phyloP scores from a whole-genome alignment of 73 alveolate genomes.

The Paramecium caudatum region DNA sequence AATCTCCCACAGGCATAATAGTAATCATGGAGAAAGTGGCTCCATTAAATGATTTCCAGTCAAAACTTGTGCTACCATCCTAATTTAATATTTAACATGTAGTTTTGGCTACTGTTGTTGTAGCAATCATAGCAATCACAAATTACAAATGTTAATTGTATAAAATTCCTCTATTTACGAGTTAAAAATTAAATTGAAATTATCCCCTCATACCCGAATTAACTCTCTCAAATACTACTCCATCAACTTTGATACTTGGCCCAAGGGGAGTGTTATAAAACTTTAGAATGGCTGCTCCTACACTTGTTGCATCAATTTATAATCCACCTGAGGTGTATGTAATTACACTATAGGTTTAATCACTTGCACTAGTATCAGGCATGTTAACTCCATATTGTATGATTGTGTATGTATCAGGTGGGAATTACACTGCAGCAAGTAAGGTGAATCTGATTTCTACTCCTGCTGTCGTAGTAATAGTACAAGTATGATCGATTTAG shows the following conservation, averaged over 20 bases:
- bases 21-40: neutral
- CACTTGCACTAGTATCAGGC: slow-evolving; percentile 45
- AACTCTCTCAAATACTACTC: neutral
- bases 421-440: neutral
- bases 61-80: neutral
- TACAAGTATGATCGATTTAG: slow-evolving; percentile 5
- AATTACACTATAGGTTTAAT: neutral
- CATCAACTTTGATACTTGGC: neutral
- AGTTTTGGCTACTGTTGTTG: neutral
- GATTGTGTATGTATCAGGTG: slow-evolving; percentile 50
- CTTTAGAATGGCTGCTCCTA: neutral
- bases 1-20: slow-evolving; percentile 13
- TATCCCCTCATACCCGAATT: slow-evolving; percentile 3
- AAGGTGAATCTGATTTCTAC: neutral
- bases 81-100: neutral
- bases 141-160: slow-evolving; percentile 4
- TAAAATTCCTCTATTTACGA: slow-evolving; percentile 1
- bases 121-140: neutral
- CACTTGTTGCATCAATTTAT: neutral
- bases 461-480: neutral
- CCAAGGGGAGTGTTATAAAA: slow-evolving; percentile 25
- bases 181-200: neutral
- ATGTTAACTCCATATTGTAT: slow-evolving; percentile 40
- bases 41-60: slow-evolving; percentile 44
- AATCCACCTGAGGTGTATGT: neutral